These are phyloP conservation scores for Lactarius psammicola DNA, from an alignment of 768 basidiomycete species.

Conservation along the genomic window DNA sequence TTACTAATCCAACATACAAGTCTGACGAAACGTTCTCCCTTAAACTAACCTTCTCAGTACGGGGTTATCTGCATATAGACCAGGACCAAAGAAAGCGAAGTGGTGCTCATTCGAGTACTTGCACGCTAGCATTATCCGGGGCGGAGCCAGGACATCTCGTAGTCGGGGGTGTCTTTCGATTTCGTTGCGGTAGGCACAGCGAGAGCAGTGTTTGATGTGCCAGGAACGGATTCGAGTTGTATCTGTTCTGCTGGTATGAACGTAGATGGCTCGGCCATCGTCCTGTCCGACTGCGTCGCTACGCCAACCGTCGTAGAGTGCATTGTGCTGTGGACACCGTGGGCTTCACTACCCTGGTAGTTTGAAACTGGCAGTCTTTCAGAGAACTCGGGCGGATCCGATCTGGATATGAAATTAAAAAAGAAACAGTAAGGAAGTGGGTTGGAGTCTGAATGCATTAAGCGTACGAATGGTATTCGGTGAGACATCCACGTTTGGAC, in stretches of 20 bases:
- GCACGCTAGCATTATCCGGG: background rate
- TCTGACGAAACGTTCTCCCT: too few species aligned
- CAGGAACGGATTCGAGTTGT: background rate
- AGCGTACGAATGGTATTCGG: conserved; percentile 18
- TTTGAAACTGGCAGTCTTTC: background rate
- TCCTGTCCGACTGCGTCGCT: background rate
- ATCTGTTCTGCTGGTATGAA: background rate
- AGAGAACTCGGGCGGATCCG: background rate
- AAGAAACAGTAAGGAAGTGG: too few species aligned
- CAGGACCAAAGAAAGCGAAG: background rate
- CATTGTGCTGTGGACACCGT: background rate
- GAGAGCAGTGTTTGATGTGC: background rate
- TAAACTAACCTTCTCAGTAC: too few species aligned
- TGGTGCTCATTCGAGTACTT: background rate
- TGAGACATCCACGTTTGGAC: conserved; percentile 5
- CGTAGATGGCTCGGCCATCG: background rate
- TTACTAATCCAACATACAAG: too few species aligned
- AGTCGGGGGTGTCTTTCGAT: background rate
- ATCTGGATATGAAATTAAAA: background rate
- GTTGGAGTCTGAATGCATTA: background rate
- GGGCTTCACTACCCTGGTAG: background rate
- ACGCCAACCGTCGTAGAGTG: background rate
- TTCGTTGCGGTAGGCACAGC: background rate
- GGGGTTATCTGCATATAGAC: background rate
- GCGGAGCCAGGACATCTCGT: background rate